Evolutionary conservation across 2,329 filamentous ascomycete genomes (phyloP).

Genomic region (Talaromyces rugulosus): DNA sequence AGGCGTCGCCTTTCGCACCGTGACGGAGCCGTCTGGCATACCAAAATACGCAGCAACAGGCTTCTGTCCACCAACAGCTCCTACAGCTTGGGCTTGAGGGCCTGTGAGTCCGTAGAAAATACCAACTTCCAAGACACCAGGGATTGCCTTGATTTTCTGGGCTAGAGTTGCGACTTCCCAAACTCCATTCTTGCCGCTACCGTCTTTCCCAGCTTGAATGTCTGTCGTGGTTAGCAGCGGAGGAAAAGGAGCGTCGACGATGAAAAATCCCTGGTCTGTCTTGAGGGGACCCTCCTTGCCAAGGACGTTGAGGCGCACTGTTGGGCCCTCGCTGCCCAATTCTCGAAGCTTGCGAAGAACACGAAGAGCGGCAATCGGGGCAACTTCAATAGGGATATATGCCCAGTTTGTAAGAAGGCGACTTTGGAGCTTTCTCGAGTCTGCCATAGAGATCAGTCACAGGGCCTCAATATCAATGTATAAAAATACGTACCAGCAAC

Average conservation of each 20-base stretch:
- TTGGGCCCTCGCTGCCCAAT: conserved; percentile 69
- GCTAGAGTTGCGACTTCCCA: conserved; percentile 80
- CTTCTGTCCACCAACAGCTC: conserved; percentile 72
- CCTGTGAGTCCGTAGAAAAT: conserved; percentile 84
- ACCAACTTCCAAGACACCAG: conserved; percentile 86
- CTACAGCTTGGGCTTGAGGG: conserved; percentile 58
- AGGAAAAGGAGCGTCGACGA: conserved; percentile 87
- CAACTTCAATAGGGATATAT: conserved; percentile 86
- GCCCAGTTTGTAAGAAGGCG: conserved; percentile 75
- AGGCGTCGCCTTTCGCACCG: conserved; percentile 46
- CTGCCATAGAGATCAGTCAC: conserved; percentile 39
- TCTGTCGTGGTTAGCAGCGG: conserved; percentile 64
- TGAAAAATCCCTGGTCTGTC: conserved; percentile 82
- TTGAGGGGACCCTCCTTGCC: conserved; percentile 78
- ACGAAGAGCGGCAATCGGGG: conserved; percentile 73
- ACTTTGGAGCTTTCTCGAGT: conserved; percentile 83
- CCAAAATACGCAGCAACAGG: conserved; percentile 95
- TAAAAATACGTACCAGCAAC: conserved; percentile 61
- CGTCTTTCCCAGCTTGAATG: conserved; percentile 43
- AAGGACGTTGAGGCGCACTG: conserved; percentile 66
- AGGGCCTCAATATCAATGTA: neutral
- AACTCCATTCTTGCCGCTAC: conserved; percentile 58
- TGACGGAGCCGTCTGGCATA: conserved; percentile 69
- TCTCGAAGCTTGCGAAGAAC: conserved; percentile 68
- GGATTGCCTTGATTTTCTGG: conserved; percentile 70